Base-by-base conservation (phyloP, 371 early-diverging fungal species). In the Mucor irregularis region DNA sequence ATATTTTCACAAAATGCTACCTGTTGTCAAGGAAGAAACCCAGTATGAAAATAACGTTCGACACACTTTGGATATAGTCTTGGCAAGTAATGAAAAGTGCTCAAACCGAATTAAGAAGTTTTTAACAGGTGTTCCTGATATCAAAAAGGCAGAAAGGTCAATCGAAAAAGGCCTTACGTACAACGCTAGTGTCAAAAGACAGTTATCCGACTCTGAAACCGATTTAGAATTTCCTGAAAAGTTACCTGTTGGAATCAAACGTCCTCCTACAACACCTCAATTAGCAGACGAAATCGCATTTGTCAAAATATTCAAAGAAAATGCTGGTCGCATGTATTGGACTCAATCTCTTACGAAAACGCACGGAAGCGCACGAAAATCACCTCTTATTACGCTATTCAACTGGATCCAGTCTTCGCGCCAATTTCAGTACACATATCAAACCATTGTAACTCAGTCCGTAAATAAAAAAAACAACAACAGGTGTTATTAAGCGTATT, bases 161-260 rank as follows among this genome's bases (percentile, higher is more conserved):
- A 57, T 49, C 47, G 57, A 38, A 50, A 54, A 50, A 44, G 50
- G 57, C 25, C 50, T 49, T 57, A 49, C 44, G 35, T 44, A 57
- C 50, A 57, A 57, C 50, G 43, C 57, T 57, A 57, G 44, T 38
- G 45, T 57, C 50, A 57, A 57, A 50, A 57, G 57, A 50, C 50
- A 57, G 44, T 35, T 43, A 44, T 49, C 57, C 50, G 42, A 57
- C 28, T 57, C 57, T 57, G 50, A 57, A 57, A 57, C 50, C 37
- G 50, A 49, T 49, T 57, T 57, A 57, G 57, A 57, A 57, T 49
- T 57, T 44, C 57, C 50, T 57, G 37, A 50, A 49, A 57, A 57
- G 50, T 49, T 49, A 57, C 57, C 57, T 50, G 57, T 57, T 50
- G 44, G 44, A 47, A 49, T 28, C 50, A 43, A 57, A 49, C 43